Conservation (phyloP, 495 filamentous ascomycete genomes). For the Neurospora pannonica region DNA sequence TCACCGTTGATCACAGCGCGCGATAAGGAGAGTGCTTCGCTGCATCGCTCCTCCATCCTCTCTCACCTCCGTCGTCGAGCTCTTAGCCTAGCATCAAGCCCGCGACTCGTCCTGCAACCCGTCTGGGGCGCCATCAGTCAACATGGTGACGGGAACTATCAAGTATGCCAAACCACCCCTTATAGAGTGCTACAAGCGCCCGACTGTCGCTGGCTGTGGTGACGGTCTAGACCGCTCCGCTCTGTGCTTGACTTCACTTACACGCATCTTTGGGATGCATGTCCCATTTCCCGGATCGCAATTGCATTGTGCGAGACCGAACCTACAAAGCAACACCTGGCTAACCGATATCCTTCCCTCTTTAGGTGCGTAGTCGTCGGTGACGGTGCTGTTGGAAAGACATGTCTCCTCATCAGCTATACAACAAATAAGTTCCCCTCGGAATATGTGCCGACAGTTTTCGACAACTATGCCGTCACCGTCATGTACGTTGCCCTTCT, state of each 20-base stretch:
- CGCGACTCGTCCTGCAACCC: slow-evolving; percentile 15
- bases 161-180: slow-evolving; percentile 49
- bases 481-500: slow-evolving; percentile 70
- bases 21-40: slow-evolving; percentile 18
- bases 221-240: neutral
- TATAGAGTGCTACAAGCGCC: neutral
- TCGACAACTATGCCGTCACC: slow-evolving; percentile 99
- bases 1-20: slow-evolving; percentile 15
- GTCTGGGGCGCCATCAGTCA: slow-evolving; percentile 20
- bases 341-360: slow-evolving; percentile 9
- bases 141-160: slow-evolving; percentile 79
- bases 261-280: neutral
- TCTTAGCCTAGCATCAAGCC: slow-evolving; percentile 11
- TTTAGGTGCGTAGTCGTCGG: slow-evolving; percentile 93
- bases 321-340: neutral
- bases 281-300: neutral
- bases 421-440: slow-evolving; percentile 99
- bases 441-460: slow-evolving; percentile 98
- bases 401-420: slow-evolving; percentile 96
- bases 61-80: slow-evolving; percentile 6
- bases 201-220: neutral
- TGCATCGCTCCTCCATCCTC: slow-evolving; percentile 8
- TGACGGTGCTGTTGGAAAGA: slow-evolving; percentile 98
- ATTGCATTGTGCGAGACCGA: neutral
- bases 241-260: neutral